Percentiles rank a stretch among this genome's conserved stretches.
Evolutionary conservation across 345 rosid species (phyloP).

Genomic region (Corchorus capsularis): DNA sequence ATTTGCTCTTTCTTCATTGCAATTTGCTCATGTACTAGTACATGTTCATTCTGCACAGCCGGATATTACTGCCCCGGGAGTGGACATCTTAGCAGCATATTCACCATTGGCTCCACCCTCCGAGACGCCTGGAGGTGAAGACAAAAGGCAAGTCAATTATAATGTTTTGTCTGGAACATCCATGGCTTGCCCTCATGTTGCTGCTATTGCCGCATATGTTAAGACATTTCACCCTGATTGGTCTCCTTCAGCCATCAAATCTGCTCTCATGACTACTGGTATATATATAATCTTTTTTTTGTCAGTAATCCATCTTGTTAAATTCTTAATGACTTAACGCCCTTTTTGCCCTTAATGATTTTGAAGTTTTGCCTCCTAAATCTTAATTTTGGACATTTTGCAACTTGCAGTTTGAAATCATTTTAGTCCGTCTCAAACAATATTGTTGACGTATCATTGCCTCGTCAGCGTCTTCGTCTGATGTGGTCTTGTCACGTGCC

Average conservation of each 20-base stretch:
- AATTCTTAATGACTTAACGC: too few species aligned
- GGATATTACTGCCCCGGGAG: conserved; percentile 11
- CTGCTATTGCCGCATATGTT: conserved; percentile 2
- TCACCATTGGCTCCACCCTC: background rate
- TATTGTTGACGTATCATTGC: too few species aligned
- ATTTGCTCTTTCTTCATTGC: too few species aligned
- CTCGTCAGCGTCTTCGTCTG: too few species aligned
- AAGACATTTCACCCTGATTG: conserved; percentile 48
- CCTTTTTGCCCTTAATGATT: too few species aligned
- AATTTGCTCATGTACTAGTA: background rate
- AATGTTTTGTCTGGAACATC: conserved; percentile 5
- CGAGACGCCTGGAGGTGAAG: background rate
- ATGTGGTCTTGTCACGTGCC: too few species aligned
- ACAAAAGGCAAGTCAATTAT: background rate
- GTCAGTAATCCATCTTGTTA: too few species aligned
- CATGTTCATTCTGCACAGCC: background rate
- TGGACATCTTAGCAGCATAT: conserved; percentile 7
- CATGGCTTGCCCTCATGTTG: conserved; percentile 18
- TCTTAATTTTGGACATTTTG: too few species aligned
- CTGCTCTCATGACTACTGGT: conserved; percentile 70
- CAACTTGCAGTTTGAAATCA: too few species aligned
- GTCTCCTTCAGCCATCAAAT: conserved; percentile 67
- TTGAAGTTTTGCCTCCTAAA: too few species aligned
- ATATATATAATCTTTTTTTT: conserved; percentile 1
- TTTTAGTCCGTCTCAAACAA: too few species aligned